These are phyloP conservation scores for Sclerotinia spermophila DNA, from an alignment of 2,329 filamentous ascomycete species.

Conservation along the genomic window DNA sequence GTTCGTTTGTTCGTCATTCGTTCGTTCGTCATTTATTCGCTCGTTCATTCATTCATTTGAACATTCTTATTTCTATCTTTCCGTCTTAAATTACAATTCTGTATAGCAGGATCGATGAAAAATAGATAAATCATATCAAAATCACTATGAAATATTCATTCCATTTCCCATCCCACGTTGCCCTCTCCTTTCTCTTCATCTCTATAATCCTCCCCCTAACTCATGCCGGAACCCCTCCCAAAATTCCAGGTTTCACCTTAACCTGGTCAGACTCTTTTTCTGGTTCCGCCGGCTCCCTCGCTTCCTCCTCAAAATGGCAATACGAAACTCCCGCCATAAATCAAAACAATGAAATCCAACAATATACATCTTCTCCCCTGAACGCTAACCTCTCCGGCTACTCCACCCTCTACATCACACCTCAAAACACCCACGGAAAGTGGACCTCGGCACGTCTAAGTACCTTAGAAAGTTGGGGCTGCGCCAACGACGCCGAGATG, in stretches of 20 bases:
- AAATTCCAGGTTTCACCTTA: not conserved
- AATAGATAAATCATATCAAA: not conserved
- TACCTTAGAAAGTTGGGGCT: not conserved
- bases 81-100: not conserved
- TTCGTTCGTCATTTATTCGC: not conserved
- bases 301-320: not conserved
- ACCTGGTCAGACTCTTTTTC: not conserved
- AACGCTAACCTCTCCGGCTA: not conserved
- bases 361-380: not conserved
- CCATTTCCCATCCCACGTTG: not conserved
- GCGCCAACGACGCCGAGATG: not conserved
- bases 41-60: not conserved
- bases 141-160: not conserved
- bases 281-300: not conserved
- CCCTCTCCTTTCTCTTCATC: not conserved
- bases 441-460: not conserved
- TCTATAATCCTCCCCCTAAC: not conserved
- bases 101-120: not conserved
- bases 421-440: not conserved
- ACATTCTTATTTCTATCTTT: not conserved
- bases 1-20: not conserved
- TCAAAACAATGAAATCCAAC: not conserved
- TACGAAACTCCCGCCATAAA: not conserved
- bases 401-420: not conserved
- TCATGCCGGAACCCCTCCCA: not conserved